phyloP scores from a whole-genome alignment of 768 basidiomycete genomes.

The Kwoniella sp. region DNA sequence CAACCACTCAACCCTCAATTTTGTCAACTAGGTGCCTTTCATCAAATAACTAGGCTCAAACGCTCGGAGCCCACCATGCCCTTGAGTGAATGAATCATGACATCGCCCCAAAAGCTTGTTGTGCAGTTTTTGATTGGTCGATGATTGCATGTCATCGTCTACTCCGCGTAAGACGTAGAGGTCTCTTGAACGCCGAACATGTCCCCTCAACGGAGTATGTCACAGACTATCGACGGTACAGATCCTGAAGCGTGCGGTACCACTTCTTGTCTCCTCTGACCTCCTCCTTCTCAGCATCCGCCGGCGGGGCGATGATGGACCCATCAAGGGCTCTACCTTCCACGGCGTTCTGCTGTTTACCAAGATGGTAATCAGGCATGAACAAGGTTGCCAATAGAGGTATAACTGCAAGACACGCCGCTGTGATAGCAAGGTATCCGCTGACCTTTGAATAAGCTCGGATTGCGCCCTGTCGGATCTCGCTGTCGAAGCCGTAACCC shows the following conservation, averaged over 20 bases:
- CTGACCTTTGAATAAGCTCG: not conserved
- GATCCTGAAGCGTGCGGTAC: not conserved
- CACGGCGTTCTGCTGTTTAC: constrained; percentile 16
- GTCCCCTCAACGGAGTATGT: not conserved
- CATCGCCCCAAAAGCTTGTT: too few species aligned
- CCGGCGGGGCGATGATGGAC: not conserved
- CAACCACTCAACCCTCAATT: too few species aligned
- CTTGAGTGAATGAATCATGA: too few species aligned
- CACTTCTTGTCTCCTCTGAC: not conserved
- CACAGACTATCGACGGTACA: not conserved
- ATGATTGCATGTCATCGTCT: too few species aligned
- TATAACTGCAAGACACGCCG: not conserved
- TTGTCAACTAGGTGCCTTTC: too few species aligned
- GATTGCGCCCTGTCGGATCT: not conserved
- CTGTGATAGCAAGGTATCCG: not conserved
- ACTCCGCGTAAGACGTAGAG: too few species aligned
- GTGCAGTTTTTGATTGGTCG: too few species aligned
- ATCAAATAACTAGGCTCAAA: too few species aligned
- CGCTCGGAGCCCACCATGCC: too few species aligned
- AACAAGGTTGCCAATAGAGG: constrained; percentile 5
- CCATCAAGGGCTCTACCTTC: constrained; percentile 1
- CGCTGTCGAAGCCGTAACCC: not conserved
- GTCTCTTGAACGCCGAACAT: too few species aligned
- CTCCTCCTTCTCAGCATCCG: not conserved
- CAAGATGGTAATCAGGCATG: constrained; percentile 17